A percentile compares a stretch with the other conserved stretches of the same genome.
Evolutionary conservation across 495 filamentous ascomycete species (phyloP).

Genomic region (Talaromyces stipitatus): DNA sequence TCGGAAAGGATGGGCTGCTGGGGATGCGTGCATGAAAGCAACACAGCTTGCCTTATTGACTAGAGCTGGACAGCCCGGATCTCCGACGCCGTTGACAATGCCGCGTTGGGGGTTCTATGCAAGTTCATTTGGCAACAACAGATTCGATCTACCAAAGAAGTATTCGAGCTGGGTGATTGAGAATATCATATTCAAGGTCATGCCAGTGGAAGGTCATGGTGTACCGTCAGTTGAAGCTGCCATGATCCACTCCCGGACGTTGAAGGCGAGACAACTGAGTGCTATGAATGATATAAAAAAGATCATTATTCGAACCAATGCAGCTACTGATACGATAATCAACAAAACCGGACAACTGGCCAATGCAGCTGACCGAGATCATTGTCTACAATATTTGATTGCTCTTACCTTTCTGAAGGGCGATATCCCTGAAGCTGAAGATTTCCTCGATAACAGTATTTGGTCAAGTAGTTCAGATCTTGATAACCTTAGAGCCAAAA

Average conservation of each 20-base stretch:
- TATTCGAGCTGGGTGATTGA: slow-evolving; percentile 28
- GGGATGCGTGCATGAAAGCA: slow-evolving; percentile 35
- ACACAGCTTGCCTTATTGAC: slow-evolving; percentile 31
- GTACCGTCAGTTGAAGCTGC: slow-evolving; percentile 31
- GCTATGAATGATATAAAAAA: slow-evolving; percentile 16
- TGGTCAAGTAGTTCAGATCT: slow-evolving; percentile 22
- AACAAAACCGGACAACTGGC: slow-evolving; percentile 27
- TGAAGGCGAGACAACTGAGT: slow-evolving; percentile 7
- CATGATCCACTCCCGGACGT: slow-evolving; percentile 11
- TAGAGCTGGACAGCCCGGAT: slow-evolving; percentile 26
- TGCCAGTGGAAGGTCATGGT: slow-evolving; percentile 32
- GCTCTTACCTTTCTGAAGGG: slow-evolving; percentile 34
- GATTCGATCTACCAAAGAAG: slow-evolving; percentile 20
- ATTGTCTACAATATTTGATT: slow-evolving; percentile 36
- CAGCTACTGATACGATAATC: slow-evolving; percentile 30
- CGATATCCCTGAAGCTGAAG: slow-evolving; percentile 15
- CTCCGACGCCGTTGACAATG: slow-evolving; percentile 21
- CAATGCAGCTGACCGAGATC: slow-evolving; percentile 40
- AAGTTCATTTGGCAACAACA: slow-evolving; percentile 17
- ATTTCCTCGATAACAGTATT: slow-evolving; percentile 28
- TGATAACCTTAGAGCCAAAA: slow-evolving; percentile 20
- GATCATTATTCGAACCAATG: slow-evolving; percentile 25
- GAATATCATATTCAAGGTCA: slow-evolving; percentile 31
- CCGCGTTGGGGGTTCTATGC: slow-evolving; percentile 31
- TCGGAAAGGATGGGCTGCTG: slow-evolving; percentile 41